Evolutionary conservation across 2,329 filamentous ascomycete species (phyloP).

Genomic region (Saccharata proteae): DNA sequence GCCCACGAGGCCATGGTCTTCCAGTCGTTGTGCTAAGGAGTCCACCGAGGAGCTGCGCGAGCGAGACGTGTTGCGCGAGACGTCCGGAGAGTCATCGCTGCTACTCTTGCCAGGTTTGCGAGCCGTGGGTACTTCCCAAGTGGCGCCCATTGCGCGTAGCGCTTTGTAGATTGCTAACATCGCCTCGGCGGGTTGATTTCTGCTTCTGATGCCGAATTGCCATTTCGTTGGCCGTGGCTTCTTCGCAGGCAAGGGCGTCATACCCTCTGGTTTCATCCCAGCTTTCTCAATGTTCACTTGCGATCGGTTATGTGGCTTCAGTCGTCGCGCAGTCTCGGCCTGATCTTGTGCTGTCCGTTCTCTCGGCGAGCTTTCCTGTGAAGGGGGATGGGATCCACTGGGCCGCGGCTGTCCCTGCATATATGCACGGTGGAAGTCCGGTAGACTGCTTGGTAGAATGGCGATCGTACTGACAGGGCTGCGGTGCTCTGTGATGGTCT

Average conservation of each 20-base stretch:
- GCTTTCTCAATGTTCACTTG: slow-evolving; percentile 53
- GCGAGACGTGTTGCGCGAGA: slow-evolving; percentile 5
- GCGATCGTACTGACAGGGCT: slow-evolving; percentile 64
- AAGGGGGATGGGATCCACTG: slow-evolving; percentile 12
- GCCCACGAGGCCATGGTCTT: slow-evolving; percentile 3
- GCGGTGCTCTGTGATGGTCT: slow-evolving; percentile 24
- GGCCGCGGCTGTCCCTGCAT: slow-evolving; percentile 54
- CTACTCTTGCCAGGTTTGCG: slow-evolving; percentile 27
- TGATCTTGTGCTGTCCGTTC: slow-evolving; percentile 54
- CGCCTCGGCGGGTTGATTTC: slow-evolving; percentile 88
- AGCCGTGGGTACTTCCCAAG: slow-evolving; percentile 56
- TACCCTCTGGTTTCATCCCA: slow-evolving; percentile 37
- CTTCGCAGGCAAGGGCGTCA: slow-evolving; percentile 48
- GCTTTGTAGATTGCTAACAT: slow-evolving; percentile 93
- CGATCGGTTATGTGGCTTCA: slow-evolving; percentile 75
- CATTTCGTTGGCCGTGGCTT: slow-evolving; percentile 76
- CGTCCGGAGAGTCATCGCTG: slow-evolving; percentile 13
- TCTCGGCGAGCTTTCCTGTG: slow-evolving; percentile 28
- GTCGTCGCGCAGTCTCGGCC: slow-evolving; percentile 63
- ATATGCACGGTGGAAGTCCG: slow-evolving; percentile 80
- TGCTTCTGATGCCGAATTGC: slow-evolving; percentile 94
- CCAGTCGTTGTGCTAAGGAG: slow-evolving; percentile 4
- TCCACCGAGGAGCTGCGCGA: slow-evolving; percentile 6
- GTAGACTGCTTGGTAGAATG: slow-evolving; percentile 81
- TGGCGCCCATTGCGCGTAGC: slow-evolving; percentile 72